phyloP scores from a whole-genome alignment of 2,329 filamentous ascomycete species.

The Fonsecaea monophora region DNA sequence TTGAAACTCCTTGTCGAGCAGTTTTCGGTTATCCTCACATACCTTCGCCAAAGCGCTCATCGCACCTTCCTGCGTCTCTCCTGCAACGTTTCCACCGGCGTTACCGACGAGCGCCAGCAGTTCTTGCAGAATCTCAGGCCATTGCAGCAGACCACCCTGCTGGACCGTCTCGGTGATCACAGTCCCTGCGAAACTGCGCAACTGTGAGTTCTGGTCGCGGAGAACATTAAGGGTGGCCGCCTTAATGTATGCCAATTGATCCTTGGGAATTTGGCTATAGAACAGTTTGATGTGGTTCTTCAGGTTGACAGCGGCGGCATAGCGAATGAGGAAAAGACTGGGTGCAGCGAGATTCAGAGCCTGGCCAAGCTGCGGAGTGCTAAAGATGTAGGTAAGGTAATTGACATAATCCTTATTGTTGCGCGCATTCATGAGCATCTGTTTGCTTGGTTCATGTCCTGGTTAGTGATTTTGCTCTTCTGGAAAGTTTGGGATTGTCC shows the following conservation, averaged over 20 bases:
- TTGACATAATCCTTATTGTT: slow-evolving; percentile 93
- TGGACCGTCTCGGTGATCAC: slow-evolving; percentile 92
- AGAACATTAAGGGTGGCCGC: slow-evolving; percentile 78
- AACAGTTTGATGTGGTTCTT: slow-evolving; percentile 87
- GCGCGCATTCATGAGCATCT: slow-evolving; percentile 95
- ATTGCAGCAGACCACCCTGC: slow-evolving; percentile 82
- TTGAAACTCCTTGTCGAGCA: slow-evolving; percentile 85
- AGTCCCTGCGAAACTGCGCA: slow-evolving; percentile 87
- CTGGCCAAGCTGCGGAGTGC: slow-evolving; percentile 67
- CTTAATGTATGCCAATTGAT: slow-evolving; percentile 78
- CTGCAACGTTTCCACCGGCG: slow-evolving; percentile 68
- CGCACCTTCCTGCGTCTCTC: slow-evolving; percentile 84
- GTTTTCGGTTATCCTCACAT: slow-evolving; percentile 91
- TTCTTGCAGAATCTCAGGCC: slow-evolving; percentile 88
- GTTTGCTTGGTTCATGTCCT: slow-evolving; percentile 17
- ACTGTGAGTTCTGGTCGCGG: slow-evolving; percentile 79
- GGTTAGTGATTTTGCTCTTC: slow-evolving; percentile 8
- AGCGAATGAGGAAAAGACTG: slow-evolving; percentile 78
- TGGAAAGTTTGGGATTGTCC: slow-evolving; percentile 10
- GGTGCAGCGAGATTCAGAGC: slow-evolving; percentile 61
- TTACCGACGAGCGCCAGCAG: slow-evolving; percentile 80
- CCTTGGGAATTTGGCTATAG: slow-evolving; percentile 76
- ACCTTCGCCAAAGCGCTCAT: slow-evolving; percentile 94
- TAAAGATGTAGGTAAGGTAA: slow-evolving; percentile 91
- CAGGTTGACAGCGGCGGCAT: slow-evolving; percentile 88